phyloP scores from a whole-genome alignment of 2,329 filamentous ascomycete species.

The Aplosporella prunicola region DNA sequence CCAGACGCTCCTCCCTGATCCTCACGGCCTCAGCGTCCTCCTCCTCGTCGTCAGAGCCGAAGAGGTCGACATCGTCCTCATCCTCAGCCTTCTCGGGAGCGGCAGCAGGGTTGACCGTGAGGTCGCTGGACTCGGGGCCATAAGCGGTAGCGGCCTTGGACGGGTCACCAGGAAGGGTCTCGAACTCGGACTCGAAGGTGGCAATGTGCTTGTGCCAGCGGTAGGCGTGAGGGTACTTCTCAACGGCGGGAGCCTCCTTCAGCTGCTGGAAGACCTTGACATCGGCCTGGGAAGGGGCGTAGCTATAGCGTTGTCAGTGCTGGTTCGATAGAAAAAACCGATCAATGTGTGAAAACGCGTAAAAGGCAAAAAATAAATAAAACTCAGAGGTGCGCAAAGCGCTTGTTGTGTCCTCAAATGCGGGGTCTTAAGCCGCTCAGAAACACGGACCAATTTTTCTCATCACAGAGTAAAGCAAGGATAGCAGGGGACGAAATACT shows the following conservation, averaged over 20 bases:
- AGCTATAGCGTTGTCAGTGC: slow-evolving; percentile 34
- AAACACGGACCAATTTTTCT: slow-evolving; percentile 93
- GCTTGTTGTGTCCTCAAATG: slow-evolving; percentile 69
- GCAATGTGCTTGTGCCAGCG: slow-evolving; percentile 99
- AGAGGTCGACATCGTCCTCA: slow-evolving; percentile 78
- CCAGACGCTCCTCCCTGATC: slow-evolving; percentile 80
- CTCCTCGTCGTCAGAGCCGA: slow-evolving; percentile 88
- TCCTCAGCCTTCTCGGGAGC: slow-evolving; percentile 56
- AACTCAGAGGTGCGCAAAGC: slow-evolving; percentile 68
- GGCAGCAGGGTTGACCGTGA: slow-evolving; percentile 78
- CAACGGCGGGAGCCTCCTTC: slow-evolving; percentile 61
- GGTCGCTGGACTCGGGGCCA: slow-evolving; percentile 71
- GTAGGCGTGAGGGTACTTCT: slow-evolving; percentile 87
- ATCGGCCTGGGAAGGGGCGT: slow-evolving; percentile 82
- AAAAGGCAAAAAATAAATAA: slow-evolving; percentile 12
- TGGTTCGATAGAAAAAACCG: slow-evolving; percentile 13
- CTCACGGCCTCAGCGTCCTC: slow-evolving; percentile 80
- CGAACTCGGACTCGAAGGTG: slow-evolving; percentile 87
- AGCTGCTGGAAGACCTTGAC: slow-evolving; percentile 91
- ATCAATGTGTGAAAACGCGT: neutral
- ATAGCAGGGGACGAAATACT: slow-evolving; percentile 32
- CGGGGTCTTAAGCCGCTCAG: slow-evolving; percentile 90
- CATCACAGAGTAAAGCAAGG: slow-evolving; percentile 50
- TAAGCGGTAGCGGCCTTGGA: slow-evolving; percentile 83
- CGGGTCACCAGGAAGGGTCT: slow-evolving; percentile 80